Evolutionary conservation across 352 stramenopile genomes (phyloP).

Genomic region (Phytophthora pini): DNA sequence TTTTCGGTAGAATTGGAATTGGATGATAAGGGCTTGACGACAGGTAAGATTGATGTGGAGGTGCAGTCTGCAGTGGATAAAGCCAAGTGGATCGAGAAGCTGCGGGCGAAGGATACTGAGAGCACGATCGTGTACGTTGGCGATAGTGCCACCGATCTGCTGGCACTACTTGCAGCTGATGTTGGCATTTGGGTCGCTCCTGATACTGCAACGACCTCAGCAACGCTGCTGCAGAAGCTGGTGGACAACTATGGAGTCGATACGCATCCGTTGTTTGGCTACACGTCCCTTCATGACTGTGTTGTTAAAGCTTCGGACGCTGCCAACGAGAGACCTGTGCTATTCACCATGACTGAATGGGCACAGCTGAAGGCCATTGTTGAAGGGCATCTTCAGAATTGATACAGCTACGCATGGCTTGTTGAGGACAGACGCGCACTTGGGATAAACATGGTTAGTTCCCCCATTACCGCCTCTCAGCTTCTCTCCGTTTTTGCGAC

Average conservation of each 20-base stretch:
- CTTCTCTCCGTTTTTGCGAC: too few species aligned
- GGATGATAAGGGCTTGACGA: slow-evolving; percentile 47
- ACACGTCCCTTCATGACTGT: slow-evolving; percentile 24
- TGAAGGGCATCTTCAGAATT: not conserved
- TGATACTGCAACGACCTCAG: slow-evolving; percentile 2
- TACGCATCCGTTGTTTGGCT: slow-evolving; percentile 32
- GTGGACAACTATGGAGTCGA: slow-evolving; percentile 44
- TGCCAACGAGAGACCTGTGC: slow-evolving; percentile 21
- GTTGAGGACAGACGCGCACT: too few species aligned
- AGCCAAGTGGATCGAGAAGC: slow-evolving; percentile 33
- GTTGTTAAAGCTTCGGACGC: not conserved
- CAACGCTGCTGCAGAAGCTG: slow-evolving; percentile 27
- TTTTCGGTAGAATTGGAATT: slow-evolving; percentile 52
- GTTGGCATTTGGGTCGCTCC: slow-evolving; percentile 54
- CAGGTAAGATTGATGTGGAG: slow-evolving; percentile 54
- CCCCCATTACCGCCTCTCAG: too few species aligned
- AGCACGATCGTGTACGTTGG: slow-evolving; percentile 59
- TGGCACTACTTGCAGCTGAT: slow-evolving; percentile 69
- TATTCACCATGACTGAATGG: slow-evolving; percentile 36
- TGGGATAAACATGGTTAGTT: too few species aligned
- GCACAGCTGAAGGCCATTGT: slow-evolving; percentile 20
- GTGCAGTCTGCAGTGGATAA: slow-evolving; percentile 74
- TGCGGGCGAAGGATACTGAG: slow-evolving; percentile 8
- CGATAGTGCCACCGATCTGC: slow-evolving; percentile 71
- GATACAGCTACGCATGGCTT: not conserved